Evolutionary conservation across 2,329 filamentous ascomycete genomes (phyloP).

Genomic region (Diaporthe vexans): DNA sequence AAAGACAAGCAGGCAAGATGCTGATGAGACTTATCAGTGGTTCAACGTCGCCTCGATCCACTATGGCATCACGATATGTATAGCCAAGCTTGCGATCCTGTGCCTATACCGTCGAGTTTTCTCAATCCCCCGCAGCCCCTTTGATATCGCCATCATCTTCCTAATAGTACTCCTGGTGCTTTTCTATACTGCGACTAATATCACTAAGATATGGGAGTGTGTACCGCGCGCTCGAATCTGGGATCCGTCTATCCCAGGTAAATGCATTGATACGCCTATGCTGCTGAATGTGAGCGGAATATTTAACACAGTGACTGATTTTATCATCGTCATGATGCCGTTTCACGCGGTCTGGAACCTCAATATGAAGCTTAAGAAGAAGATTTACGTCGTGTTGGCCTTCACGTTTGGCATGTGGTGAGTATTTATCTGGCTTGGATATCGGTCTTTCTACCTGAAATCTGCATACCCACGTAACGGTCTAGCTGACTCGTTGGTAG

Average conservation of each 20-base stretch:
- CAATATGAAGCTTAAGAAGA: slow-evolving; percentile 9
- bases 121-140: slow-evolving; percentile 3
- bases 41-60: slow-evolving; percentile 9
- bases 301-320: slow-evolving; percentile 14
- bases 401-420: slow-evolving; percentile 22
- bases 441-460: not conserved
- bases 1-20: too few species aligned
- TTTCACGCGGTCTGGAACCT: slow-evolving; percentile 10
- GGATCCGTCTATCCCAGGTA: not conserved
- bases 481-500: slow-evolving; percentile 2
- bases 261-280: slow-evolving; percentile 2
- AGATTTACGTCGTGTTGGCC: not conserved
- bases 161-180: slow-evolving; percentile 10
- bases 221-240: not conserved
- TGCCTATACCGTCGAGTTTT: slow-evolving; percentile 10
- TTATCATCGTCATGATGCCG: slow-evolving; percentile 23
- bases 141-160: not conserved
- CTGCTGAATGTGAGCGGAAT: slow-evolving; percentile 13
- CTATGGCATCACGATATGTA: slow-evolving; percentile 28
- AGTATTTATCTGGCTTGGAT: not conserved
- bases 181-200: slow-evolving; percentile 4
- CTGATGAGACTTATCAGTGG: too few species aligned
- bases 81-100: slow-evolving; percentile 16
- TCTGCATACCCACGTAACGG: too few species aligned
- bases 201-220: slow-evolving; percentile 25